phyloP scores from a whole-genome alignment of 2,329 filamentous ascomycete species.

The Fusarium nygamai region DNA sequence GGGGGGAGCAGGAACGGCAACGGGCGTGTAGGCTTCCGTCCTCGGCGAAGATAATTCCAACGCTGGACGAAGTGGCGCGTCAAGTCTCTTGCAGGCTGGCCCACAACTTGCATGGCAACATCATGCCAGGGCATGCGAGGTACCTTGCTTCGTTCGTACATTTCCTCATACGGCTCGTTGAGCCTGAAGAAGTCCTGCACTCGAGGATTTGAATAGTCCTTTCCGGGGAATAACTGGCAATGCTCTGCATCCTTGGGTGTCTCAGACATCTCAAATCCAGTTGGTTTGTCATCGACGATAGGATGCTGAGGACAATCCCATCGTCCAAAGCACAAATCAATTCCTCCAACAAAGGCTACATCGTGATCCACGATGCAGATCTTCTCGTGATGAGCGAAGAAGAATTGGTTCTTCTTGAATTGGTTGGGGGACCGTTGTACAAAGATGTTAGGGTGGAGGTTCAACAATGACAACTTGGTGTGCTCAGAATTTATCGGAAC shows the following conservation, averaged over 20 bases:
- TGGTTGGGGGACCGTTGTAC: conserved; percentile 97
- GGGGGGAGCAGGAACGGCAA: conserved; percentile 93
- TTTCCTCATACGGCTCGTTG: conserved; percentile 95
- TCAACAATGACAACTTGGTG: conserved; percentile 94
- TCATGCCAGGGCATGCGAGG: conserved; percentile 99
- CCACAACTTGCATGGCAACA: conserved; percentile 96
- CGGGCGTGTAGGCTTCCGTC: conserved; percentile 90
- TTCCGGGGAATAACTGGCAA: conserved; percentile 95
- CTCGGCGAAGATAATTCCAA: conserved; percentile 96
- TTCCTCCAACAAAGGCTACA: conserved; percentile 92
- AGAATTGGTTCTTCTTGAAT: conserved; percentile 98
- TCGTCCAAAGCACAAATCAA: conserved; percentile 95
- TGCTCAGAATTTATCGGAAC: conserved; percentile 98
- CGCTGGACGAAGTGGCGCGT: conserved; percentile 97
- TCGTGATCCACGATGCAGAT: conserved; percentile 97
- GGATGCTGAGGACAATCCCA: conserved; percentile 97
- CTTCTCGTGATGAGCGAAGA: conserved; percentile 99
- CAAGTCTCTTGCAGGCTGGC: conserved; percentile 91
- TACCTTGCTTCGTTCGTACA: conserved; percentile 91
- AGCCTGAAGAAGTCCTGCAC: conserved; percentile 95
- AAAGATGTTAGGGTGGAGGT: conserved; percentile 95
- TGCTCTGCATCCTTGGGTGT: conserved; percentile 87
- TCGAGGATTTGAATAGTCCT: conserved; percentile 97
- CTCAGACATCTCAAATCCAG: conserved; percentile 85
- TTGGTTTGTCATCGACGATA: conserved; percentile 91